Base-by-base conservation (phyloP, 495 filamentous ascomycete genomes). In the Hypoxylon lenormandii region DNA sequence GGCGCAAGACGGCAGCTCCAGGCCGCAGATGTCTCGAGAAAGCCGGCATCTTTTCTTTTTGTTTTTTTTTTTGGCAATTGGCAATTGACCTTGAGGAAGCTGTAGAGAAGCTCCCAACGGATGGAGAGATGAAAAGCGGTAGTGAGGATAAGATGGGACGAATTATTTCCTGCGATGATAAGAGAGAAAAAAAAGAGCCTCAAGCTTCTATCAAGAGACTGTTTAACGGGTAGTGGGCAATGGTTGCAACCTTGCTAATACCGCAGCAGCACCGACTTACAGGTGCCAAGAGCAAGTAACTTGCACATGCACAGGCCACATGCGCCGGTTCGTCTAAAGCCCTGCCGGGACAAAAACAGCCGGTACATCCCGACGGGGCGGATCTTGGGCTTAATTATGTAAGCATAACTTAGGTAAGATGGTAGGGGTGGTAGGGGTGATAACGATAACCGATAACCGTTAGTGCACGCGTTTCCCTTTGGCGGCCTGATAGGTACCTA, bases 21-120 rank as follows among this genome's bases (percentile, higher is more conserved):
- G 82, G 78, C 72, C 83, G 77, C 58, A 80, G 65, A 72, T 81
- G 81, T 74, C 81, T 79, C 33, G 80, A 62, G 71, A 84, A 73
- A 18, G 82, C 78, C 73, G 82, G 80, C 82, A 84, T 84, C 8
- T 46, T 66, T 42, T n/a, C 1, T 42, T n/a, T 42, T 33, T 3
- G 13, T n/a, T 33, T 40, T 40, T 40, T 13, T 5, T 49, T 72
- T 50, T 13, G 22, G n/a, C n/a, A n/a, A n/a, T n/a, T n/a, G n/a
- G 74, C 72, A 78, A 77, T 78, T 74, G 74, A 74, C 66, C 56
- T 61, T 42, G 53, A 43, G 61, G 62, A 62, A 66, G 62, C 68
- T 50, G 8, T 18, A 36, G 43, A 16, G 12, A 19, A 57, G 59
- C 59, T 57, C 56, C 53, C 60, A 22, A 66, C 38, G 52, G 69